Evolutionary conservation across 2,329 filamentous ascomycete genomes (phyloP).

Genomic region (Phyllosticta citriasiana): DNA sequence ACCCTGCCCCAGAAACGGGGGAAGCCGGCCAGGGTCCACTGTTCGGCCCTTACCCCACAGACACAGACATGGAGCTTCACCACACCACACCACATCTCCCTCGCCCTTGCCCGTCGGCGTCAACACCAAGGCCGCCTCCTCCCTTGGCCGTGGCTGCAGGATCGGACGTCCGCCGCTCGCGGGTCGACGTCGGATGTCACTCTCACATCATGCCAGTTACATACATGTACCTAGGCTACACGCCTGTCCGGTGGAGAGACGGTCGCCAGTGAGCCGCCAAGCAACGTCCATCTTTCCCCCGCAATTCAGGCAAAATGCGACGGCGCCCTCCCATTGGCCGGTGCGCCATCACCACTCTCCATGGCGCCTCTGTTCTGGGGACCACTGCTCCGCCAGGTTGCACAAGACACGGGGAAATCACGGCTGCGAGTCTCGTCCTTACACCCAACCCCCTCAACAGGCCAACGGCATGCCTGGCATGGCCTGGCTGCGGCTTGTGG

Average conservation of each 20-base stretch:
- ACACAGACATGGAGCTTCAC: not conserved
- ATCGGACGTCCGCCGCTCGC: not conserved
- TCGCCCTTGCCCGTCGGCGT: not conserved
- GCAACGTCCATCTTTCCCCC: not conserved
- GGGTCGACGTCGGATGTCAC: not conserved
- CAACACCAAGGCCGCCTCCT: not conserved
- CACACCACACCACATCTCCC: not conserved
- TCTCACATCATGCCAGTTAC: not conserved
- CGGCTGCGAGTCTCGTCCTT: not conserved
- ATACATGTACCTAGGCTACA: not conserved
- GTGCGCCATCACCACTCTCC: not conserved
- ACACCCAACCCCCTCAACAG: not conserved
- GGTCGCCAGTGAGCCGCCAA: not conserved
- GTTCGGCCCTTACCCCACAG: not conserved
- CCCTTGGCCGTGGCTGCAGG: not conserved
- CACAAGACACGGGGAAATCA: not conserved
- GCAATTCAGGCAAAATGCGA: not conserved
- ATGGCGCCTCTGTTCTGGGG: not conserved
- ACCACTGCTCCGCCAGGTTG: not conserved
- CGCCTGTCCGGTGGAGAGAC: not conserved
- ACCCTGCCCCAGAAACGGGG: not conserved
- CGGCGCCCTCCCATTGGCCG: not conserved
- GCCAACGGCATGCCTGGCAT: not conserved
- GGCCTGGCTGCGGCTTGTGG: not conserved
- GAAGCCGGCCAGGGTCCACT: not conserved